Percentiles rank a stretch among this genome's conserved stretches.
These are phyloP conservation scores for Rhodotorula kratochvilovae DNA, from an alignment of 768 basidiomycete genomes.

Conservation along the genomic window DNA sequence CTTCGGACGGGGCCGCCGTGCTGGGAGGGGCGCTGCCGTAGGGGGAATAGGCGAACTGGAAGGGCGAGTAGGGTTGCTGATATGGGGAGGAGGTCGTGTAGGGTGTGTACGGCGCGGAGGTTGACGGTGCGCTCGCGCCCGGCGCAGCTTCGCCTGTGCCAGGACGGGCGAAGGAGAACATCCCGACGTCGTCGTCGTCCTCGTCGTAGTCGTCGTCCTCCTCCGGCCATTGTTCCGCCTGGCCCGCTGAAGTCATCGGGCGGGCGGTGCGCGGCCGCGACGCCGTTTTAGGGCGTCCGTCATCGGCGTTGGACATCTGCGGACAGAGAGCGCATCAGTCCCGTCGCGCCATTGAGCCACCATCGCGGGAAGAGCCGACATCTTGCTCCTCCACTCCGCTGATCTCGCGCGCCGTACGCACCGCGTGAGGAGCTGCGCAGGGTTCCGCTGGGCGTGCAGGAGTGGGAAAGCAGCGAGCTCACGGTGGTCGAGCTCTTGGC, in stretches of 20 bases:
- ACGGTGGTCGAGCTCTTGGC: too few species aligned
- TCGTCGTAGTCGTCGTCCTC: background rate
- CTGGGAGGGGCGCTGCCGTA: background rate
- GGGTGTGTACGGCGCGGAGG: background rate
- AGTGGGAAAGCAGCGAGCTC: too few species aligned
- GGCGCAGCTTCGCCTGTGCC: background rate
- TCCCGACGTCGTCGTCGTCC: slow-evolving; percentile 30
- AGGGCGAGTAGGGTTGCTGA: slow-evolving; percentile 8
- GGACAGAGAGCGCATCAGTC: background rate
- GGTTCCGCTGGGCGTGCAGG: too few species aligned
- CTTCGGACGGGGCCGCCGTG: background rate
- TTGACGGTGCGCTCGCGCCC: background rate
- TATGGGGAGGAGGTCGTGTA: background rate
- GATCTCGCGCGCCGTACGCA: too few species aligned
- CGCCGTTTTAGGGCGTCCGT: slow-evolving; percentile 2
- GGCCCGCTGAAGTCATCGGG: background rate
- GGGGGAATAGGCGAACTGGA: slow-evolving; percentile 9
- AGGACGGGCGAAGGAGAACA: slow-evolving; percentile 31
- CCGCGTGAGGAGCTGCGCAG: too few species aligned
- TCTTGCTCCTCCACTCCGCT: too few species aligned
- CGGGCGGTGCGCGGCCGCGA: slow-evolving; percentile 3
- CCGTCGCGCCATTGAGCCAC: too few species aligned
- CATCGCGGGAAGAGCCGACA: background rate
- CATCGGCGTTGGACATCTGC: background rate
- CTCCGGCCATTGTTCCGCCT: background rate